Conservation (phyloP, 208 protist genomes). For the Leishmania amazonensis region DNA sequence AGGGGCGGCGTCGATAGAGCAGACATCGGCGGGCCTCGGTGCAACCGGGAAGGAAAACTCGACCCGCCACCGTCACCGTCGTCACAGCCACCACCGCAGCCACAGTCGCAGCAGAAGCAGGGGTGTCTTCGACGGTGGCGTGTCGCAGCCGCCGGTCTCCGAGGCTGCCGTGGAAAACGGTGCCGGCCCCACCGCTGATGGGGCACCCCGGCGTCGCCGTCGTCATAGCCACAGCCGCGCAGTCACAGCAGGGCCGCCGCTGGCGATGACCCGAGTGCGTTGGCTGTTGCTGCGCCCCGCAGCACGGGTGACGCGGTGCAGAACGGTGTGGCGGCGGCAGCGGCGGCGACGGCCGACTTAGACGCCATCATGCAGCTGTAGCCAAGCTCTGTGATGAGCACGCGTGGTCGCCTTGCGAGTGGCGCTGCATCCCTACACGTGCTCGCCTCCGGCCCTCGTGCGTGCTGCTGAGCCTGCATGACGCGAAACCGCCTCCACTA, state of each 20-base stretch:
- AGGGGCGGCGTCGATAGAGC: constrained; percentile 7
- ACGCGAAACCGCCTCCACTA: neutral
- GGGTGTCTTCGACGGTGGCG: constrained; percentile 26
- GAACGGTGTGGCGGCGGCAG: neutral
- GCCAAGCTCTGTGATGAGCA: neutral
- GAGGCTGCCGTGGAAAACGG: constrained; percentile 6
- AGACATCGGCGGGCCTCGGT: constrained; percentile 14
- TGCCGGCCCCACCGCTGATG: neutral
- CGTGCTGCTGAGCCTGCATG: neutral
- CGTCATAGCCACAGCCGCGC: constrained; percentile 12
- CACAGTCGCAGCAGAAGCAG: constrained; percentile 11
- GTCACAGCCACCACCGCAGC: constrained; percentile 21
- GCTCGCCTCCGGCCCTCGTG: neutral
- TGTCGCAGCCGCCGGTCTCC: constrained; percentile 2
- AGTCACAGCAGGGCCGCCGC: constrained; percentile 3
- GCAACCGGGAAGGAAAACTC: constrained; percentile 14
- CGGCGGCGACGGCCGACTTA: constrained; percentile 27
- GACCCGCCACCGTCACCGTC: constrained; percentile 15
- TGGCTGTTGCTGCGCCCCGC: neutral
- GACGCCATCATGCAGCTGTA: constrained; percentile 46
- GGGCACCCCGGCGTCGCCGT: neutral
- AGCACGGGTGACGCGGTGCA: neutral
- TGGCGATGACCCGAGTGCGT: neutral
- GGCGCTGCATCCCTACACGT: too few species aligned
- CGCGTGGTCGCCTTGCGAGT: neutral